Evolutionary conservation across 2,329 filamentous ascomycete genomes (phyloP).

Genomic region (Epichloe festucae): DNA sequence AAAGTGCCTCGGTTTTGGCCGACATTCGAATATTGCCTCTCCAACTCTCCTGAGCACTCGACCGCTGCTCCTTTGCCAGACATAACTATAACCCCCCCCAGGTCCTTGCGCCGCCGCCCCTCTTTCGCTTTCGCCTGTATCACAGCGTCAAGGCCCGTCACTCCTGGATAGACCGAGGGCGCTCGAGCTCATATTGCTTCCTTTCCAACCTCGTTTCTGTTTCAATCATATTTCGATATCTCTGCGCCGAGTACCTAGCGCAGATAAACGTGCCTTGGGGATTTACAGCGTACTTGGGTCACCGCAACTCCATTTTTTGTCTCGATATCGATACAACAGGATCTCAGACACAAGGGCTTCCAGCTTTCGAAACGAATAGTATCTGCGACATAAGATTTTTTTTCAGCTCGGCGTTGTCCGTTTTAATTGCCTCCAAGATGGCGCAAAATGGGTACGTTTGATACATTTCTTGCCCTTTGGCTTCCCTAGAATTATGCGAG

Average conservation of each 20-base stretch:
- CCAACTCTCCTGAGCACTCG: neutral
- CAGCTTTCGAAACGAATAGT: neutral
- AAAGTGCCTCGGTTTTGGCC: neutral
- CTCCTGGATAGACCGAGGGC: neutral
- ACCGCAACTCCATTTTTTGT: neutral
- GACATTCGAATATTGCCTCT: neutral
- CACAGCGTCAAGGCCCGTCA: neutral
- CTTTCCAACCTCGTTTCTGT: neutral
- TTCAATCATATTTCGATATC: neutral
- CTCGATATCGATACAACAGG: neutral
- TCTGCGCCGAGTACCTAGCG: neutral
- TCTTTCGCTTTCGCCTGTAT: constrained; percentile 1
- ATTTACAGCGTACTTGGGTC: neutral
- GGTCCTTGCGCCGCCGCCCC: constrained; percentile 6
- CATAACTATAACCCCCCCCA: neutral
- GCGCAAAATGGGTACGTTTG: constrained; percentile 20
- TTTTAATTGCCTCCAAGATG: constrained; percentile 14
- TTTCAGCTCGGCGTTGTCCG: neutral
- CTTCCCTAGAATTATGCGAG: neutral
- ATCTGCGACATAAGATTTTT: neutral
- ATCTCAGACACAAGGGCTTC: neutral
- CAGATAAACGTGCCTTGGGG: neutral
- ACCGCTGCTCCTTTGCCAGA: constrained; percentile 5
- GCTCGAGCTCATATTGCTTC: neutral
- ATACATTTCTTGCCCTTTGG: neutral